Conservation (phyloP, 2,329 filamentous ascomycete genomes). For the Epichloe festucae region DNA sequence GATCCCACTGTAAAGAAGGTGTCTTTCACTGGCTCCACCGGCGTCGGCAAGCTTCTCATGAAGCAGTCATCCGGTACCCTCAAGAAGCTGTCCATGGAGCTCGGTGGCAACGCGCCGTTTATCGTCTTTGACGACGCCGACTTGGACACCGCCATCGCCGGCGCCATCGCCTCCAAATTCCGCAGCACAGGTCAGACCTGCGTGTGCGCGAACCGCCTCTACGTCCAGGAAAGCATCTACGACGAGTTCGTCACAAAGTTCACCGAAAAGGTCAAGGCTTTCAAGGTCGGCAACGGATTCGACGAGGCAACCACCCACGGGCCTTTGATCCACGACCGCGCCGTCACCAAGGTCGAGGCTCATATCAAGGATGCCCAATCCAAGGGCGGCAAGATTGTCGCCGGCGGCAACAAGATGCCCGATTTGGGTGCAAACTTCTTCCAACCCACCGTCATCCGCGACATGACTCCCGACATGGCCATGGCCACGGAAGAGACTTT, state of each 20-base stretch:
- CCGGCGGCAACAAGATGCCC: constrained; percentile 61
- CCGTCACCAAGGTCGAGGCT: constrained; percentile 62
- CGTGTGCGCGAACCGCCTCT: constrained; percentile 77
- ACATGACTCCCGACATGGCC: constrained; percentile 76
- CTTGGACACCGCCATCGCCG: constrained; percentile 68
- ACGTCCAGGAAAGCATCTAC: constrained; percentile 66
- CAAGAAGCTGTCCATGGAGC: constrained; percentile 76
- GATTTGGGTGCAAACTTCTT: constrained; percentile 79
- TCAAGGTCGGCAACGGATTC: constrained; percentile 68
- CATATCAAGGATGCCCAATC: constrained; percentile 68
- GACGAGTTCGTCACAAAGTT: constrained; percentile 59
- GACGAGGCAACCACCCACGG: constrained; percentile 61
- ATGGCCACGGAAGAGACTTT: constrained; percentile 87
- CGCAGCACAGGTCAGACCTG: constrained; percentile 92
- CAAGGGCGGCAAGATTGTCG: constrained; percentile 63
- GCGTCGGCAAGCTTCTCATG: constrained; percentile 66
- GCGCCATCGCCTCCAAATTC: constrained; percentile 82
- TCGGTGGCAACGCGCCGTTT: constrained; percentile 90
- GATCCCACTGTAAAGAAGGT: constrained; percentile 67
- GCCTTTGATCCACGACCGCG: constrained; percentile 74
- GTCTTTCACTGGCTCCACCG: constrained; percentile 78
- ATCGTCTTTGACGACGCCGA: constrained; percentile 96
- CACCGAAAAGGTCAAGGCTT: constrained; percentile 56
- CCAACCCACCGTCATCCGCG: constrained; percentile 76
- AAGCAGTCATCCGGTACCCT: constrained; percentile 73